phyloP scores from a whole-genome alignment of 1,284 basidiomycete species.

The Leucoagaricus sp. region DNA sequence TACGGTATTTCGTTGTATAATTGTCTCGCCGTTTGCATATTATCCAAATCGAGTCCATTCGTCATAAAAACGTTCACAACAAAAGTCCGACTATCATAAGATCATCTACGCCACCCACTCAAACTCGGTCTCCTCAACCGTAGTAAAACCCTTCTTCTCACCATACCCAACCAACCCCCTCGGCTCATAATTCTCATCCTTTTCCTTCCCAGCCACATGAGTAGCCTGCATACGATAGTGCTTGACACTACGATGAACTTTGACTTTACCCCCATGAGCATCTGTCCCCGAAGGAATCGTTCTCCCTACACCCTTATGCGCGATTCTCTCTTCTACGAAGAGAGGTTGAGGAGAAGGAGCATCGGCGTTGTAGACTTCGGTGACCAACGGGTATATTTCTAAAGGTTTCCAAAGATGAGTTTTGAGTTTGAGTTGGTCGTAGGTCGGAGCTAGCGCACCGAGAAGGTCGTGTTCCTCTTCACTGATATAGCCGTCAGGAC shows the following conservation, averaged over 20 bases:
- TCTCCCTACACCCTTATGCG: slow-evolving; percentile 17
- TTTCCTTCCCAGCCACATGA: slow-evolving; percentile 5
- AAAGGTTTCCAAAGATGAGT: slow-evolving; percentile 1
- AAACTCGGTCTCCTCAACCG: neutral
- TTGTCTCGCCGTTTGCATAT: no score
- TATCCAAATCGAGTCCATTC: no score
- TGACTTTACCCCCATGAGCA: slow-evolving; percentile 17
- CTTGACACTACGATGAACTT: slow-evolving; percentile 21
- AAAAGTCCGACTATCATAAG: no score
- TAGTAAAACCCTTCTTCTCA: neutral
- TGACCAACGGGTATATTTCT: slow-evolving; percentile 11
- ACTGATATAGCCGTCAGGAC: slow-evolving; percentile 11
- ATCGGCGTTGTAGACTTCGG: slow-evolving; percentile 5
- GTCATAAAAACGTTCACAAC: no score
- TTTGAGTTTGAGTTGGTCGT: slow-evolving; percentile 42
- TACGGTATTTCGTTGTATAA: no score
- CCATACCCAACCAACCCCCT: neutral
- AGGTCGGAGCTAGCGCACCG: slow-evolving; percentile 43
- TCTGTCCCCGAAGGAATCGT: slow-evolving; percentile 15
- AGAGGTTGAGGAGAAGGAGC: neutral
- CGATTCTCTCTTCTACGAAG: slow-evolving; percentile 2
- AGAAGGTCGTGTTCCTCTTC: slow-evolving; percentile 44
- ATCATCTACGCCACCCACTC: neutral
- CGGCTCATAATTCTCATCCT: neutral
- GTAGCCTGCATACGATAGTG: slow-evolving; percentile 17